Evolutionary conservation across 345 rosid genomes (phyloP), one percentile per base, ranked within the genome.

Genomic region (Orychophragmus violaceus): DNA sequence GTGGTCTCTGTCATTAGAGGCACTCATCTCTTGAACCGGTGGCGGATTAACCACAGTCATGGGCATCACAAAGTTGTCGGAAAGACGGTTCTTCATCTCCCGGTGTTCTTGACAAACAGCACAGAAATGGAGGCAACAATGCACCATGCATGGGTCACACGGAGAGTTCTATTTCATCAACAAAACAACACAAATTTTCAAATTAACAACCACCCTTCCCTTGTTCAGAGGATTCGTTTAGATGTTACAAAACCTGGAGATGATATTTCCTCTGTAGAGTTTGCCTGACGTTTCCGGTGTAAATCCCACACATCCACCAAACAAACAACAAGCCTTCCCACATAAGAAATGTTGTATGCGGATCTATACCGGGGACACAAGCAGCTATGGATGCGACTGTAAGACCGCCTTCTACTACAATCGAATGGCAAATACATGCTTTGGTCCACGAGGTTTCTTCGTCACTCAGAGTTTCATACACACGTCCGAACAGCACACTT

Each of bases 291-390:
- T 87, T 86, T 14, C 99, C 97, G 2, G 96, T 94, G 81, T 94
- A 94, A 49, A 88, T 85, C 75, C 99, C 97, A 76, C 97, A 88
- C 90, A 90, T 85, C 99, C 97, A 94, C 99, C 99, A 94, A 50
- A 95, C 83, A 77, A 94, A 94, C 41, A 90, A 46, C 74, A 94
- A 78, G 24, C 97, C 95, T 83, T 94, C 99, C 57, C 84, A 84
- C 5, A 90, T 69, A 51, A 94, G 92, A 75, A 94, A 90, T 19
- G 96, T 64, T 0, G 96, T 81, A 24, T 81, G 83, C 2, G 95
- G 95, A 48, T 88, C 95, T 35, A 90, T 71, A 36, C 97, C 97
- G 48, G 88, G 86, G 68, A 78, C 78, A 69, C 82, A 64, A 2
- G 92, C 82, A 17, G 89, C 79, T 14, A 87, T 85, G 11, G 82